Base-by-base conservation (phyloP, 2,329 filamentous ascomycete species). In the Acarospora socialis region DNA sequence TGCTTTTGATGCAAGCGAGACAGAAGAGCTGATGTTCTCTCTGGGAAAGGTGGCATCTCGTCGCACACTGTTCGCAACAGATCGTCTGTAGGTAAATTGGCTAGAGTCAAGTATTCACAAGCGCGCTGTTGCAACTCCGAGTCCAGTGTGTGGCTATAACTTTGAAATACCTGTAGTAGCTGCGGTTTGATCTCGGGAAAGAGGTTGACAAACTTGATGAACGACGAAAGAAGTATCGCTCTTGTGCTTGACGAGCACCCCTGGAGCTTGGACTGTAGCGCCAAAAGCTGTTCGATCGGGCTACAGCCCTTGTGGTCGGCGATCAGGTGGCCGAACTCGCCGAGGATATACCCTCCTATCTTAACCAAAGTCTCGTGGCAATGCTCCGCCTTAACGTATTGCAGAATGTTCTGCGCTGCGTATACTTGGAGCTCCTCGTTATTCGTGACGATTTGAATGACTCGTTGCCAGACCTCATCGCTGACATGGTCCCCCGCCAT, bases 151-250 rank as follows among this genome's bases (percentile, higher is more conserved):
- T 95, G 84, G 52, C 83, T 93, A 58, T 94, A 95, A 18, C 84
- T 67, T 39, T 80, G 72, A 61, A 98, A 98, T 5, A 92, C 79
- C 44, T 83, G 79, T 27, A 95, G 61, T 3, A 98, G 71, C 53
- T 94, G 87, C 6, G 86, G 82, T 57, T 94, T 95, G 60, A 98
- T 95, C 54, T 98, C 92, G 1, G 90, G 90, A 54, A 98, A 98
- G 31, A 98, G 61, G 55, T 98, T 98, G 58, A 98, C 82, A 47
- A 86, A 98, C 59, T 98, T 98, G 66, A 95, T 68, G 52, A 94
- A 98, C 32, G 79, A 92, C 0, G 87, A 95, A 27, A 98, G 61
- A 23, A 98, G 81, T 67, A 98, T 93, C 16, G 83, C 90, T 42
- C 86, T 71, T 7, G 92, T 94, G 45, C 77, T 79, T 12, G 87